Evolutionary conservation across 2,329 filamentous ascomycete species (phyloP), one percentile per base, ranked within the genome.

Genomic region (Septoria petroselini): DNA sequence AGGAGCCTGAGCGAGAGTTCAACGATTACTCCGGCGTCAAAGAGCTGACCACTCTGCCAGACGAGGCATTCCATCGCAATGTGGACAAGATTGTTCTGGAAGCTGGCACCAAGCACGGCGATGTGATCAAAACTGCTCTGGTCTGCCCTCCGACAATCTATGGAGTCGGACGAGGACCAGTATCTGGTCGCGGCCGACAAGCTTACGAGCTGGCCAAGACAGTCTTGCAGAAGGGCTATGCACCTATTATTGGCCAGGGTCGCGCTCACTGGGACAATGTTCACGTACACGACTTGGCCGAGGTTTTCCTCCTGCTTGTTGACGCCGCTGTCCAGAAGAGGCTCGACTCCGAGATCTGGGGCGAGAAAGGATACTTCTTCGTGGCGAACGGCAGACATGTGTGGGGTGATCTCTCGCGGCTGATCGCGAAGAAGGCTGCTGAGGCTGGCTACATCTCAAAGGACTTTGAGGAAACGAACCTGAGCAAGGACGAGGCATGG

Each of bases 21-120:
- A 72, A 83, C 62, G 84, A 86, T 60, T 76, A 81, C 65, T 70
- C 76, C 11, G 78, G 78, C 41, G 74, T 86, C 30, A 68, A 72
- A 9, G 76, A 78, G 37, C 48, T 68, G 18, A 71, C 78, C 1
- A 73, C 62, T 8, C 61, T 86, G 0, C 82, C 82, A 0, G 78
- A 82, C 60, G 61, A 68, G 0, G 82, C 76, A 7, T 65, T 76
- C 31, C 86, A 91, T 70, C 79, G 84, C 11, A 74, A 84, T 61
- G 79, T 88, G 3, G 86, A 91, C 67, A 80, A 82, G 64, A 74
- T 88, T 31, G 79, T 90, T 11, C 70, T 85, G 0, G 72, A 68
- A 1, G 73, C 76, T 0, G 73, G 70, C 3, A 65, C 65, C 1
- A 65, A 68, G 50, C 70, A 76, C 51, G 69, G 68, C 0, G 71